Percentiles rank a stretch among this genome's conserved stretches.
These are phyloP conservation scores for Camptophora hylomeconis DNA, from an alignment of 2,329 filamentous ascomycete species.

Conservation along the genomic window DNA sequence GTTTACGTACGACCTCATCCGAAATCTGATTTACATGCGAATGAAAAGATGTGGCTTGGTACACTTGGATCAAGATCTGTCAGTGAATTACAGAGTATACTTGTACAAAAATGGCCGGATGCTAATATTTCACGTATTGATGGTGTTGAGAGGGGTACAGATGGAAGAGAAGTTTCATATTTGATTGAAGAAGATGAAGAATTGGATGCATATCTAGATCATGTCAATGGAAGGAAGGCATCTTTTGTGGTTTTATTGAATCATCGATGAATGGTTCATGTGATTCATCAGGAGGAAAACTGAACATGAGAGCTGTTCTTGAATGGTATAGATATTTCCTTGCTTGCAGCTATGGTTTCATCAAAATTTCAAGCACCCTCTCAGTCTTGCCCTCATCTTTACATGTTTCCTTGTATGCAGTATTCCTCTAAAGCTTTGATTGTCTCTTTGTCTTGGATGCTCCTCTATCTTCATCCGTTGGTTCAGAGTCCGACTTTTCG, in stretches of 20 bases:
- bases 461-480: slow-evolving; percentile 8
- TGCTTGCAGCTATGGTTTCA: no score
- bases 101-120: slow-evolving; percentile 48
- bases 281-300: no score
- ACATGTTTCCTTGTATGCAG: no score
- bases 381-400: no score
- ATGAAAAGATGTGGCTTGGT: slow-evolving; percentile 48
- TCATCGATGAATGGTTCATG: no score
- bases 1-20: slow-evolving; percentile 59
- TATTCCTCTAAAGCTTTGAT: no score
- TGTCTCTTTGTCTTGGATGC: slow-evolving; percentile 4
- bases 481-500: slow-evolving; percentile 9
- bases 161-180: slow-evolving; percentile 47
- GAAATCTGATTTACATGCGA: slow-evolving; percentile 41
- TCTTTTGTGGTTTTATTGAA: slow-evolving; percentile 36
- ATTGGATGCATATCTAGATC: slow-evolving; percentile 56
- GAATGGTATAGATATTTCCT: no score
- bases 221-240: slow-evolving; percentile 44
- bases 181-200: slow-evolving; percentile 59
- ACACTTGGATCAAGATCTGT: slow-evolving; percentile 47
- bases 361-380: no score
- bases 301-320: no score
- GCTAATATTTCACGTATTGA: slow-evolving; percentile 48
- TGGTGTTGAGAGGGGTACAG: slow-evolving; percentile 45
- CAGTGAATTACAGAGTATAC: slow-evolving; percentile 49